Conservation (phyloP, 176 grass and related monocot genomes). For the Microstegium vimineum region DNA sequence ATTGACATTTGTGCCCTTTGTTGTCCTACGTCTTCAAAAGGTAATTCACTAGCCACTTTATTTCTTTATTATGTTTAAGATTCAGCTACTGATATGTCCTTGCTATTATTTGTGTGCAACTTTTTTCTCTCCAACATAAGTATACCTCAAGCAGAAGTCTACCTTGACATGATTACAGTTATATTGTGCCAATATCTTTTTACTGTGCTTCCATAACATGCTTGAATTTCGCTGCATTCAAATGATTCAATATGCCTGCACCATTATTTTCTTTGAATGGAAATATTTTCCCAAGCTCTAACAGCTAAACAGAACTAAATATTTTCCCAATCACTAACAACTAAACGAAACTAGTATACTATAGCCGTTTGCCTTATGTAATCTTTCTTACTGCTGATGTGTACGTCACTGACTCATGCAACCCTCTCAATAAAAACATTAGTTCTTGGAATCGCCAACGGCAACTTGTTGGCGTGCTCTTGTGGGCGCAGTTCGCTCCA, state of each 20-base stretch:
- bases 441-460: slow-evolving; percentile 93
- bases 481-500: slow-evolving; percentile 86
- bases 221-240: slow-evolving; percentile 10
- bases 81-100: background rate
- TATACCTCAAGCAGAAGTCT: slow-evolving; percentile 5
- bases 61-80: slow-evolving; percentile 19
- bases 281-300: background rate
- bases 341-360: background rate
- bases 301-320: no score
- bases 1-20: slow-evolving; percentile 91
- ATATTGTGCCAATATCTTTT: background rate
- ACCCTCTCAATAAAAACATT: slow-evolving; percentile 28
- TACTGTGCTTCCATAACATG: slow-evolving; percentile 4
- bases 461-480: slow-evolving; percentile 86
- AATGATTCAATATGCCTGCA: slow-evolving; percentile 1
- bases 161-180: background rate
- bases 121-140: slow-evolving; percentile 9
- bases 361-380: background rate
- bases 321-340: background rate
- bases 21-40: slow-evolving; percentile 96
- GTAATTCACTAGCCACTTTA: slow-evolving; percentile 41
- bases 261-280: slow-evolving; percentile 1
- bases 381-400: background rate
- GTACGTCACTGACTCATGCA: slow-evolving; percentile 21
- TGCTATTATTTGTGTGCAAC: background rate